Evolutionary conservation across 495 filamentous ascomycete genomes (phyloP).

Genomic region (Chaetomium tenue): DNA sequence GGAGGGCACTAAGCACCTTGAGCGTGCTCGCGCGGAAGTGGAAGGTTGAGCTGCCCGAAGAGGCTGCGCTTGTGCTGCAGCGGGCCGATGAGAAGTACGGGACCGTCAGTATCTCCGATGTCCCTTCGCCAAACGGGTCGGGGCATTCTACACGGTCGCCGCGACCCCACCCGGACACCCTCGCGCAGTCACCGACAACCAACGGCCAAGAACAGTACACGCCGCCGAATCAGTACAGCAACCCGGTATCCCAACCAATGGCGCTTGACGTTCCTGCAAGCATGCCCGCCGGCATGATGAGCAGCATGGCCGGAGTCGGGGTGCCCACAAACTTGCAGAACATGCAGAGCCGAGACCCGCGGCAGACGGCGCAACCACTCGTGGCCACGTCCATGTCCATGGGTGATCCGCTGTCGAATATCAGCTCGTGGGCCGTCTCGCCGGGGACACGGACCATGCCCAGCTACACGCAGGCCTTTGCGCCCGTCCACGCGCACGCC

Average conservation of each 20-base stretch:
- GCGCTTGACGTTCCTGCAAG: slow-evolving; percentile 21
- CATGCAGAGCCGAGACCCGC: slow-evolving; percentile 1
- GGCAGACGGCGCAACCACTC: slow-evolving; percentile 18
- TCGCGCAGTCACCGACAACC: slow-evolving; percentile 24
- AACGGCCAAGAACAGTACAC: slow-evolving; percentile 30
- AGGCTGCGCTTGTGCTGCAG: slow-evolving; percentile 70
- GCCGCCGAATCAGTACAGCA: slow-evolving; percentile 30
- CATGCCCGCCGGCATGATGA: slow-evolving; percentile 33
- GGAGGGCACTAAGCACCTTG: slow-evolving; percentile 79
- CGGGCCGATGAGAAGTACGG: slow-evolving; percentile 59
- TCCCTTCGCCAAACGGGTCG: slow-evolving; percentile 50
- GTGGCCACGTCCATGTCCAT: slow-evolving; percentile 30
- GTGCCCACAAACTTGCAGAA: slow-evolving; percentile 18
- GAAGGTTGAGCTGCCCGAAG: slow-evolving; percentile 81
- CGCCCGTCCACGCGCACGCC: slow-evolving; percentile 14
- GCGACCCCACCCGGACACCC: slow-evolving; percentile 19
- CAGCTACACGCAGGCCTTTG: slow-evolving; percentile 20
- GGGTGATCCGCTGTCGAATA: slow-evolving; percentile 26
- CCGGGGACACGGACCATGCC: slow-evolving; percentile 25
- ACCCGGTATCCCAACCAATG: slow-evolving; percentile 32
- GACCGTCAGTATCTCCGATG: slow-evolving; percentile 54
- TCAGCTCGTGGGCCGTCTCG: slow-evolving; percentile 32
- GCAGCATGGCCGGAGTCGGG: slow-evolving; percentile 20
- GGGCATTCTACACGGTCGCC: slow-evolving; percentile 29
- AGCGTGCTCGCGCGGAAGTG: slow-evolving; percentile 83